Evolutionary conservation across 441 rosid genomes (phyloP).

Genomic region (Bruguiera hainesii): DNA sequence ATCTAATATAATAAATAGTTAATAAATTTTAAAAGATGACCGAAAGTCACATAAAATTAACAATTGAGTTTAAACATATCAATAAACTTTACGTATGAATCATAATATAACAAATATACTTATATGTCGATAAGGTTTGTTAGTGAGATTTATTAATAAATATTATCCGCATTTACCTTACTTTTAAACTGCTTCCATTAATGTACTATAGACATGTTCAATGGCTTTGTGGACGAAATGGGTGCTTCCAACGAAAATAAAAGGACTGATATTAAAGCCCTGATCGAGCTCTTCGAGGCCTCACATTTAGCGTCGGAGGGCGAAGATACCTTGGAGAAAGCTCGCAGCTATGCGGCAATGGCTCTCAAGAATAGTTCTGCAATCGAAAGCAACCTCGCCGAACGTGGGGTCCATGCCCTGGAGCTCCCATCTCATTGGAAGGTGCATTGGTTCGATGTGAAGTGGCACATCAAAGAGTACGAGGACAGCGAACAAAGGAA

Average conservation of each 20-base stretch:
- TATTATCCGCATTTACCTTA: not conserved
- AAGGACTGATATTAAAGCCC: conserved; percentile 22
- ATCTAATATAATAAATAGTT: too few relatives aligned
- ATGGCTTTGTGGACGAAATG: conserved; percentile 26
- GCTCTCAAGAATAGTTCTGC: conserved; percentile 10
- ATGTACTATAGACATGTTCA: conserved; percentile 29
- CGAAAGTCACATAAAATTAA: too few relatives aligned
- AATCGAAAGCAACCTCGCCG: conserved; percentile 2
- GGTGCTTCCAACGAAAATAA: conserved; percentile 11
- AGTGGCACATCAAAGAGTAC: conserved; percentile 32
- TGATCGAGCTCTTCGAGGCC: conserved; percentile 43
- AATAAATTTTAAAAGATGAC: too few relatives aligned
- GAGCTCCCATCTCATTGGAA: conserved; percentile 46
- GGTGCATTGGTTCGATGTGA: conserved; percentile 42
- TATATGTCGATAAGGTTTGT: too few relatives aligned
- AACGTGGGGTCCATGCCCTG: conserved; percentile 25
- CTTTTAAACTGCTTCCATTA: too few relatives aligned
- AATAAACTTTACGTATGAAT: too few relatives aligned
- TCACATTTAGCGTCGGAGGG: conserved; percentile 34
- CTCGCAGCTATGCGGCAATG: conserved; percentile 21
- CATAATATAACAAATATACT: too few relatives aligned
- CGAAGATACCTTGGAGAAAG: conserved; percentile 35
- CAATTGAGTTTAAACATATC: too few relatives aligned
- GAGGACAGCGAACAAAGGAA: conserved; percentile 10
- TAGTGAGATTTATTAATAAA: too few relatives aligned